Evolutionary conservation across 169 alveolate genomes (phyloP).

Genomic region (Neospora caninum): DNA sequence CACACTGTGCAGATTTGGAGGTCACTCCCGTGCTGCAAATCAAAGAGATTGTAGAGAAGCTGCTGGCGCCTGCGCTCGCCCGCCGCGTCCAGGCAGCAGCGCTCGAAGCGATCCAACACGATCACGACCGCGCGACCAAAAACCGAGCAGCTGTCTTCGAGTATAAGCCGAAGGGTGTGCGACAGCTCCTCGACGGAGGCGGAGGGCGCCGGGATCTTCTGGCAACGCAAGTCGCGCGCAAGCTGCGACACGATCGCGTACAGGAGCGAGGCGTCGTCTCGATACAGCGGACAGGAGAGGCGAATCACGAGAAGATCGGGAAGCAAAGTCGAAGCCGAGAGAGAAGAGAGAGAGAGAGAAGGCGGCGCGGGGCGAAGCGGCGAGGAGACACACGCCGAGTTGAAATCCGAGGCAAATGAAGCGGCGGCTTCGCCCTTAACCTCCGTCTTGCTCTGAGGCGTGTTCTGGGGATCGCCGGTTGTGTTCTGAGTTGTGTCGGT

Average conservation of each 20-base stretch:
- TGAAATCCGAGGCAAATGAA: neutral
- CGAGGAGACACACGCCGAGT: neutral
- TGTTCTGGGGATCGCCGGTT: too few species aligned
- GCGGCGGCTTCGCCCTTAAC: neutral
- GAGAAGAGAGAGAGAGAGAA: neutral
- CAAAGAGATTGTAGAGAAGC: slow-evolving; percentile 59
- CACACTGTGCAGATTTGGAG: slow-evolving; percentile 57
- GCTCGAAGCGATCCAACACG: slow-evolving; percentile 54
- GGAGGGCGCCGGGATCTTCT: slow-evolving; percentile 30
- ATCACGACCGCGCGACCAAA: slow-evolving; percentile 51
- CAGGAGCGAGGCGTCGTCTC: slow-evolving; percentile 51
- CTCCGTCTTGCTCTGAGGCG: too few species aligned
- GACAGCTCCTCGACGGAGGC: slow-evolving; percentile 50
- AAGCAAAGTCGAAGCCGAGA: neutral
- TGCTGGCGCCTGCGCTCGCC: slow-evolving; percentile 40
- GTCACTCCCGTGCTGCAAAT: slow-evolving; percentile 53
- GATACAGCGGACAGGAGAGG: slow-evolving; percentile 44
- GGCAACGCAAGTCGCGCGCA: slow-evolving; percentile 19
- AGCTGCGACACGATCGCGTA: slow-evolving; percentile 56
- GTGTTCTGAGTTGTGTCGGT: too few species aligned
- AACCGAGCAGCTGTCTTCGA: slow-evolving; percentile 44
- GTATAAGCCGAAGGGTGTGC: slow-evolving; percentile 10
- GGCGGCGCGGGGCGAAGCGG: neutral
- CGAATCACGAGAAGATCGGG: slow-evolving; percentile 50
- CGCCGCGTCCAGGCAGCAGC: slow-evolving; percentile 47